These are phyloP conservation scores for Citrus australasica DNA, from an alignment of 345 rosid species.

Conservation along the genomic window DNA sequence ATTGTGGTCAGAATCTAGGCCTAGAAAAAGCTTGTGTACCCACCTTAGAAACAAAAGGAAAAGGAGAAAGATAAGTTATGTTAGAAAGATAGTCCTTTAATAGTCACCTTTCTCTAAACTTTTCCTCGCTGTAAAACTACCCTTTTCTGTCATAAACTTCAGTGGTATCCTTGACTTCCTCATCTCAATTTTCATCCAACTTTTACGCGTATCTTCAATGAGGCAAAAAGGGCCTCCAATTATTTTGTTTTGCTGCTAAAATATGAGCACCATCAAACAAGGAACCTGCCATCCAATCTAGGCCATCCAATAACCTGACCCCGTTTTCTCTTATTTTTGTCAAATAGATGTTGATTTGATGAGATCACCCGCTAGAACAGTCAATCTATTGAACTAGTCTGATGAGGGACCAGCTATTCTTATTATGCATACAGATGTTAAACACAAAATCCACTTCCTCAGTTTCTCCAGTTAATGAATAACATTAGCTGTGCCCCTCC, in stretches of 20 bases:
- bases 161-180: conserved; percentile 20
- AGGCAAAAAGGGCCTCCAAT: conserved; percentile 12
- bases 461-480: conserved; percentile 8
- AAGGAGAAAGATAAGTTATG: neutral
- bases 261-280: conserved; percentile 9
- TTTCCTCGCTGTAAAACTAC: conserved; percentile 13
- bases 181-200: conserved; percentile 5
- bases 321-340: neutral
- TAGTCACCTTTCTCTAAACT: conserved; percentile 9
- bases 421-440: conserved; percentile 19
- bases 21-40: conserved; percentile 17
- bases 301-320: conserved; percentile 21
- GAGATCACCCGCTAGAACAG: conserved; percentile 15
- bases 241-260: conserved; percentile 3
- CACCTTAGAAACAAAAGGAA: conserved; percentile 12
- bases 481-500: conserved; percentile 21
- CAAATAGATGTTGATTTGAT: conserved; percentile 33
- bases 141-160: conserved; percentile 2
- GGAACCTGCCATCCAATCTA: conserved; percentile 17
- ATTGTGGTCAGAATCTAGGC: conserved; percentile 30
- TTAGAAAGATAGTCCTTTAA: neutral
- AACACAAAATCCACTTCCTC: conserved; percentile 19
- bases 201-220: conserved; percentile 23
- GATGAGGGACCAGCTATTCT: conserved; percentile 25
- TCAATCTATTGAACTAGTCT: conserved; percentile 23